These are phyloP conservation scores for Chrysanthemum seticuspe DNA, from an alignment of 129 eudicot genomes.

Conservation along the genomic window DNA sequence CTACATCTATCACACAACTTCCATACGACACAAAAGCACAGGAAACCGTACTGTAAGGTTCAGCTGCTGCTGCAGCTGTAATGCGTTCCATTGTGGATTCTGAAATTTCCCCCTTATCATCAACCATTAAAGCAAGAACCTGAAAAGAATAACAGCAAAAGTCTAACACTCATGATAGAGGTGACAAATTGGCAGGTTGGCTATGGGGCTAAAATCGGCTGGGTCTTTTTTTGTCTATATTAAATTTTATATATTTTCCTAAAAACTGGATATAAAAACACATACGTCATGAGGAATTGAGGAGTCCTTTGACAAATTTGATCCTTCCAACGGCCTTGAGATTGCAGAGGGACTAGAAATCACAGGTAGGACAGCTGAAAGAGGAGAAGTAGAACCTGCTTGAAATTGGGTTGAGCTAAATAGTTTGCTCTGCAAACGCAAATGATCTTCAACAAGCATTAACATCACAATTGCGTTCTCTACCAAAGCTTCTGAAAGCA, in stretches of 20 bases:
- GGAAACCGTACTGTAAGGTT: slow-evolving; percentile 86
- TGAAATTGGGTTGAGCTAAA: slow-evolving; percentile 44
- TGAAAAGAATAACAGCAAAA: slow-evolving; percentile 30
- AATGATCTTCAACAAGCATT: slow-evolving; percentile 96
- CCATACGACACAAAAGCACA: slow-evolving; percentile 95
- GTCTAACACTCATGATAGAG: slow-evolving; percentile 19
- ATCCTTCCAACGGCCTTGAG: slow-evolving; percentile 36
- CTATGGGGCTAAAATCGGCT: neutral
- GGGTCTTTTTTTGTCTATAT: too few species aligned
- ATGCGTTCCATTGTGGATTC: slow-evolving; percentile 70
- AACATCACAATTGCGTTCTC: slow-evolving; percentile 88
- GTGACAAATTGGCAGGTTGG: neutral
- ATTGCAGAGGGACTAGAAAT: slow-evolving; percentile 31
- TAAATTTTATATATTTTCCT: too few species aligned
- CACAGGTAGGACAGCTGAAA: slow-evolving; percentile 43
- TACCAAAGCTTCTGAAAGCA: slow-evolving; percentile 81
- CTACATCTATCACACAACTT: slow-evolving; percentile 72
- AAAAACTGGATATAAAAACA: neutral
- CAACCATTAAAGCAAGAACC: slow-evolving; percentile 82
- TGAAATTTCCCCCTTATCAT: slow-evolving; percentile 64
- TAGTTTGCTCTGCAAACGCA: slow-evolving; percentile 72
- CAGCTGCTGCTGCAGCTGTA: slow-evolving; percentile 91
- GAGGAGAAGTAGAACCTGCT: slow-evolving; percentile 57
- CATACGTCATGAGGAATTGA: slow-evolving; percentile 69
- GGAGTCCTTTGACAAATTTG: slow-evolving; percentile 45